Conservation (phyloP, 805 yeast species). For the Pichia nanzhaoensis region DNA sequence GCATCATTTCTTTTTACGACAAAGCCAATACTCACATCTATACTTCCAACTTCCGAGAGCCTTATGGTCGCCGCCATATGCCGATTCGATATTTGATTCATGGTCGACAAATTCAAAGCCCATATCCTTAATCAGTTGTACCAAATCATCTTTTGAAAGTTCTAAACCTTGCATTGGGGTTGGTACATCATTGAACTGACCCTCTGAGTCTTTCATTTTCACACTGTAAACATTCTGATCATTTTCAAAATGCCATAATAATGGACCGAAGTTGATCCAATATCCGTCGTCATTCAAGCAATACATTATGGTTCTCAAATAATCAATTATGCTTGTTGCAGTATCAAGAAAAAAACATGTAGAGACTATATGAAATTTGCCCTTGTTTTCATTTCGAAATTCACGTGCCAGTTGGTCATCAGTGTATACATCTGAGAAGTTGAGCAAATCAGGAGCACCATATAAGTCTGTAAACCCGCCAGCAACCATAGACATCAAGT, state of each 20-base stretch:
- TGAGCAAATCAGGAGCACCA: conserved; percentile 39
- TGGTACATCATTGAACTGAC: conserved; percentile 19
- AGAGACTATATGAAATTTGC: conserved; percentile 38
- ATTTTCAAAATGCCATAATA: conserved; percentile 66
- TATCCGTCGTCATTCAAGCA: conserved; percentile 39
- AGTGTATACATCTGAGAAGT: conserved; percentile 32
- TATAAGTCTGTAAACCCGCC: conserved; percentile 68
- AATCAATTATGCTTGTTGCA: conserved; percentile 52
- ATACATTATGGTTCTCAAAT: conserved; percentile 41
- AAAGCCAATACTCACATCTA: conserved; percentile 66
- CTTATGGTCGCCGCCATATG: conserved; percentile 46
- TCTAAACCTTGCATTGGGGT: conserved; percentile 51
- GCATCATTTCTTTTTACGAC: conserved; percentile 19
- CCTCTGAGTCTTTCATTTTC: conserved; percentile 19
- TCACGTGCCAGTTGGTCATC: conserved; percentile 33
- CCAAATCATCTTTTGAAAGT: conserved; percentile 48
- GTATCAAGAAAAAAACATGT: conserved; percentile 64
- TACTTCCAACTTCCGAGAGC: conserved; percentile 51
- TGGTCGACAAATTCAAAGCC: conserved; percentile 47
- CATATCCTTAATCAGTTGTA: conserved; percentile 36
- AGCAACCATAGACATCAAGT: conserved; percentile 62
- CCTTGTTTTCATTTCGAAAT: conserved; percentile 36
- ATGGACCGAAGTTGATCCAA: conserved; percentile 66
- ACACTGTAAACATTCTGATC: conserved; percentile 30
- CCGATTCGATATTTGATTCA: conserved; percentile 38